Percentiles rank a stretch among this genome's conserved stretches.
These are phyloP conservation scores for Iberis amara DNA, from an alignment of 441 rosid species.

Conservation along the genomic window DNA sequence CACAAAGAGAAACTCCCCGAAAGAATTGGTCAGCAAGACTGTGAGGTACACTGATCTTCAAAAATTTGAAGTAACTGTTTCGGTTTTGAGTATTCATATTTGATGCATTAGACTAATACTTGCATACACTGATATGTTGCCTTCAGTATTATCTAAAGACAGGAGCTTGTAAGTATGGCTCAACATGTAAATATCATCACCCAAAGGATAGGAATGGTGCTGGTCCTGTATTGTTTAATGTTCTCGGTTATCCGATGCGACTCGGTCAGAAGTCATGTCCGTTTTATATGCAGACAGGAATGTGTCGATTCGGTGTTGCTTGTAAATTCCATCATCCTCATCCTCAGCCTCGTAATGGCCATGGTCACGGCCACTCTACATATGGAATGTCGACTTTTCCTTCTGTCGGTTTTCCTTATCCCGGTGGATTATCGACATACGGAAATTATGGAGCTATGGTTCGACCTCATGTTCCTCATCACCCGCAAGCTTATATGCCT, in stretches of 20 bases:
- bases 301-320: conserved; percentile 66
- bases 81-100: background rate
- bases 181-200: conserved; percentile 78
- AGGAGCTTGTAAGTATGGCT: conserved; percentile 78
- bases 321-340: conserved; percentile 82
- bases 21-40: conserved; percentile 71
- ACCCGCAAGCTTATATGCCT: conserved; percentile 40
- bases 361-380: conserved; percentile 19
- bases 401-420: conserved; percentile 48
- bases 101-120: too few relatives aligned
- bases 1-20: conserved; percentile 63
- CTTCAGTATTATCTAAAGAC: conserved; percentile 70
- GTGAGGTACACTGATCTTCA: conserved; percentile 45
- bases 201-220: conserved; percentile 90
- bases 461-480: conserved; percentile 21
- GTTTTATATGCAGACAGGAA: conserved; percentile 65
- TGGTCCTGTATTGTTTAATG: conserved; percentile 63
- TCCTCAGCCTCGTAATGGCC: conserved; percentile 48
- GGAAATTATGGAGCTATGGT: conserved; percentile 43
- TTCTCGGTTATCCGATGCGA: conserved; percentile 71
- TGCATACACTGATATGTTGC: background rate
- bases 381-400: conserved; percentile 40
- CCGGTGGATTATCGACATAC: conserved; percentile 49
- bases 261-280: conserved; percentile 71
- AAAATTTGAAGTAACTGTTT: background rate